Conservation (phyloP, 2,329 filamentous ascomycete species). For the Microcyclosporella mali region DNA sequence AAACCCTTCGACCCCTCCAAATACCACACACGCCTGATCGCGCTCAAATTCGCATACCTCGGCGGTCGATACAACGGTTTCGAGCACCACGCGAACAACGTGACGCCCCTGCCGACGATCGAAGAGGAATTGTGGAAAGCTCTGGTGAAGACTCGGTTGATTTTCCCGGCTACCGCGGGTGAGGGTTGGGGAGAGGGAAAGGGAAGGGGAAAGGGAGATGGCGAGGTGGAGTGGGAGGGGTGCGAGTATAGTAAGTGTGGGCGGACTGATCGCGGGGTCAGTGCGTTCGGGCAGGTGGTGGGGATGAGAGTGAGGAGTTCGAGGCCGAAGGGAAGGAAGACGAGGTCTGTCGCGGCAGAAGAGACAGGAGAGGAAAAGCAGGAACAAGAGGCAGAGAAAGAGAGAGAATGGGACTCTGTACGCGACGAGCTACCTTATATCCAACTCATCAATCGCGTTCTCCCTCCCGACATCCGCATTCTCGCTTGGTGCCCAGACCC, state of each 20-base stretch:
- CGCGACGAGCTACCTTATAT: conserved; percentile 79
- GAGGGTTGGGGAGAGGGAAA: too few species aligned
- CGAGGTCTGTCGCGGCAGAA: conserved; percentile 10
- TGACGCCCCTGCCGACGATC: conserved; percentile 67
- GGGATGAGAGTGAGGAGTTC: conserved; percentile 76
- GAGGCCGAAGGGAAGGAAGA: conserved; percentile 43
- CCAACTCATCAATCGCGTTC: conserved; percentile 73
- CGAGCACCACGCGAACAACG: conserved; percentile 71
- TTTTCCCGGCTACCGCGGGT: too few species aligned
- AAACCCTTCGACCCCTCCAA: conserved; percentile 68
- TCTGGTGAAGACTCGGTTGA: conserved; percentile 71
- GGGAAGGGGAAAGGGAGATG: conserved; percentile 31
- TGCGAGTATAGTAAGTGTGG: conserved; percentile 95
- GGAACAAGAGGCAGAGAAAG: conserved; percentile 10
- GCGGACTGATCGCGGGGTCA: conserved; percentile 85
- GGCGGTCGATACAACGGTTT: conserved; percentile 89
- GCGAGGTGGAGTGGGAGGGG: conserved; percentile 67
- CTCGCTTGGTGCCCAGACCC: conserved; percentile 88
- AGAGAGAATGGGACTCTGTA: conserved; percentile 55
- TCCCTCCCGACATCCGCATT: conserved; percentile 83
- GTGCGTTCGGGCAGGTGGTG: conserved; percentile 94
- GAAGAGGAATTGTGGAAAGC: conserved; percentile 95
- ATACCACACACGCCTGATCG: conserved; percentile 78
- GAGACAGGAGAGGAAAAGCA: conserved; percentile 9
- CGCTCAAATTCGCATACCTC: conserved; percentile 88